Base-by-base conservation (phyloP, 2,329 filamentous ascomycete species). In the Sarocladiaceae sp. region DNA sequence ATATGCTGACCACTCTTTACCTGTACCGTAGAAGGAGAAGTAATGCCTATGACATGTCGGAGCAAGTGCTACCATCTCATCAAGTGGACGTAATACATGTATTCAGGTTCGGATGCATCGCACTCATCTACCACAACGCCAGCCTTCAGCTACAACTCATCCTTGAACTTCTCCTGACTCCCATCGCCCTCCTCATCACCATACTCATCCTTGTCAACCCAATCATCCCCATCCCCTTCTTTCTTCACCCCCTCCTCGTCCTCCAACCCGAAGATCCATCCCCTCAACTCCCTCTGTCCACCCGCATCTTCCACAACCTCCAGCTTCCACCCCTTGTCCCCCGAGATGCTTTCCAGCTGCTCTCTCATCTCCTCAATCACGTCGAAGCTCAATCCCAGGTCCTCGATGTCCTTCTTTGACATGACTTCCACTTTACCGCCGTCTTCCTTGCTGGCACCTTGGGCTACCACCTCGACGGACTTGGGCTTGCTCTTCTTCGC, bases 251-350 rank as follows among this genome's bases (percentile, higher is more conserved):
- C 60, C 9, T 72, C 68, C 1, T 76, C 70, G 1, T 76, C 73
- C 21, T 83, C 80, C 13, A 41, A 6, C n/a, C 37, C 37, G 20
- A 27, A 41, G 7, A 91, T 74, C 33, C 86, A 78, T 0, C 83
- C 86, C 34, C 83, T 69, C 32, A 91, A 77, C 57, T 88, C 83
- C 49, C 65, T 57, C 15, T 78, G 18, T 11, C 37, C 37, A 4
- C 37, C 37, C 12, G 26, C 37, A 13, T 41, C 37, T 55, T 93
- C 84, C 1, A 93, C 78, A 12, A 93, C 72, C 61, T 93, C 86
- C 47, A 95, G 68, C 55, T 82, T 85, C 88, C 89, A 95, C 13
- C 80, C 80, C 51, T 81, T 77, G 6, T 83, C 80, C 3, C 80
- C 77, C 0, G 87, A 86, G 32, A 85, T 58, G 54, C 80, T 75